Base-by-base conservation (phyloP, 1,139 yeast genomes). In the Taphrina confusa region DNA sequence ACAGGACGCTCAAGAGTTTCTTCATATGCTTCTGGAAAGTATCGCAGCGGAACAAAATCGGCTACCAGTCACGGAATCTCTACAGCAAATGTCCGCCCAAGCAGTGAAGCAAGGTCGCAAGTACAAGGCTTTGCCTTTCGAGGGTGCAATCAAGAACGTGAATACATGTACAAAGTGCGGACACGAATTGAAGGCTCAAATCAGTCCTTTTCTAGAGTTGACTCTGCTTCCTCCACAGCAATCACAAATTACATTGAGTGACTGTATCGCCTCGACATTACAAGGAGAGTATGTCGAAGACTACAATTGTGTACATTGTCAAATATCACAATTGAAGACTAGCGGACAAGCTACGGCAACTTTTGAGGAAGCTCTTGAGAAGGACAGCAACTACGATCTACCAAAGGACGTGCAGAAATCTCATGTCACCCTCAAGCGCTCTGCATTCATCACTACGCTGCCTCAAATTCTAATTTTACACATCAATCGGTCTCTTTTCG, bases 1-100 rank as follows among this genome's bases (percentile, higher is more conserved):
- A 14, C 58, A 54, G 18, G 58, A 54, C n/a, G 58, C 58, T 6
- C 58, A 54, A 20, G 58, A 54, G 40, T 54, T 54, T 25, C 58
- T 54, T 4, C 58, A 54, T 27, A 34, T 54, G 33, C 16, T 54
- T 14, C 58, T 54, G 16, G 58, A 54, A 25, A 42, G 51, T 16
- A 45, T 54, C 27, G 58, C 58, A 12, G 58, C 58, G 11, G 58
- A 54, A 18, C 51, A 44, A 34, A 54, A 54, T 25, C 16, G 16
- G 4, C 34, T 44, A 28, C 49, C 58, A 9, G 51, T 28, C 34
- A 30, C 34, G 11, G 58, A n/a, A 2, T 54, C 58, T 4, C n/a
- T 54, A 12, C 51, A 40, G 14, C 58, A 54, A 31, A 54, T 54
- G 58, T 27, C 44, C 2, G 20, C 28, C 1, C 42, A 23, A 8